These are phyloP conservation scores for Physaria fendleri DNA, from an alignment of 345 rosid species.

Conservation along the genomic window DNA sequence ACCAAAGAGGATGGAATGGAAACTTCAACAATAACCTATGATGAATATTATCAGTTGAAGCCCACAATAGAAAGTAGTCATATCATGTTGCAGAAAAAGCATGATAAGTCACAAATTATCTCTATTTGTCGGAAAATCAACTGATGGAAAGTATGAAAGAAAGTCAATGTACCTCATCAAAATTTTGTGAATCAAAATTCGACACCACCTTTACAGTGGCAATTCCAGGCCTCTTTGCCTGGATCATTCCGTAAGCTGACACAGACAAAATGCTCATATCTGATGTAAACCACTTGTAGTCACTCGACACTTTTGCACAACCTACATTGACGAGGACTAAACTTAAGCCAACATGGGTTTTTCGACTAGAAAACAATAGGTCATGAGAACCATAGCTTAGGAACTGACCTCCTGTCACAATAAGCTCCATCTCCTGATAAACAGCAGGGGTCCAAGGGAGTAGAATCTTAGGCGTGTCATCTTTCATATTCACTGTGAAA, in stretches of 20 bases:
- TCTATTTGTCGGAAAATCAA: not conserved
- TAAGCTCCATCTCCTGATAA: constrained; percentile 77
- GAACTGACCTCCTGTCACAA: constrained; percentile 68
- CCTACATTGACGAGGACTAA: constrained; percentile 38
- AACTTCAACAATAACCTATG: constrained; percentile 75
- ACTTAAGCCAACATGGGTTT: constrained; percentile 3
- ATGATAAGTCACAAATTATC: not conserved
- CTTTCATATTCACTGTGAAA: constrained; percentile 42
- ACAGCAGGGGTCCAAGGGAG: constrained; percentile 79
- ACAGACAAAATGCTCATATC: constrained; percentile 53
- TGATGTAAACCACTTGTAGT: constrained; percentile 90
- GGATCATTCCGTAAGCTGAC: constrained; percentile 72
- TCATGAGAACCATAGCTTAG: constrained; percentile 13
- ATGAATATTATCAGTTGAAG: constrained; percentile 13
- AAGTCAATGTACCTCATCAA: constrained; percentile 61
- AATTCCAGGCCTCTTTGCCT: constrained; percentile 87
- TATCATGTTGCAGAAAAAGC: not conserved
- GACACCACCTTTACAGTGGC: constrained; percentile 74
- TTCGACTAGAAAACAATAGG: constrained; percentile 6
- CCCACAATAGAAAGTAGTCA: not conserved
- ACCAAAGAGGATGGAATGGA: constrained; percentile 64
- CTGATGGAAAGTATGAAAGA: not conserved
- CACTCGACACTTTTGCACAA: constrained; percentile 69
- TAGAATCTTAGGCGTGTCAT: constrained; percentile 34
- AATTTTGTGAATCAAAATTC: constrained; percentile 65